A percentile compares a stretch with the other conserved stretches of the same genome.
Conservation (phyloP, 2,329 filamentous ascomycete genomes). For the Lachnellula occidentalis region DNA sequence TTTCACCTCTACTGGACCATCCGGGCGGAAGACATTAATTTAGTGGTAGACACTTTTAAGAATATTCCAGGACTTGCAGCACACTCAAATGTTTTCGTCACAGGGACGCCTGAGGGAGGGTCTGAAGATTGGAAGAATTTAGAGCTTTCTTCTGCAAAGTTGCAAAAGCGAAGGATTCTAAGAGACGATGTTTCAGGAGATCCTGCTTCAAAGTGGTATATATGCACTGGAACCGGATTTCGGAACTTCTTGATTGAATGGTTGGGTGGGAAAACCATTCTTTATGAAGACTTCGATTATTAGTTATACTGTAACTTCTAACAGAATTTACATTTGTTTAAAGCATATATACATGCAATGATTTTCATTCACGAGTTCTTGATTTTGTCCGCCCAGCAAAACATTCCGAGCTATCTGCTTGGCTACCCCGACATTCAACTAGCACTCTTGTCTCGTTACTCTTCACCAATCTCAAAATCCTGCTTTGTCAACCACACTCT, state of each 20-base stretch:
- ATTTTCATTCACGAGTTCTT: neutral
- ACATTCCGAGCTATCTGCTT: too few species aligned
- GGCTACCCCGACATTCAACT: too few species aligned
- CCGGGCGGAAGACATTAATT: conserved; percentile 51
- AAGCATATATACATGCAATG: neutral
- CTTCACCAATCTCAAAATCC: too few species aligned
- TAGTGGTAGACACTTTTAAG: conserved; percentile 56
- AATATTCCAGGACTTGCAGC: conserved; percentile 45
- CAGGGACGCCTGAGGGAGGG: conserved; percentile 37
- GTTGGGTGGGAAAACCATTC: conserved; percentile 40
- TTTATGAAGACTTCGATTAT: conserved; percentile 46
- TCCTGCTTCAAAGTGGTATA: conserved; percentile 45
- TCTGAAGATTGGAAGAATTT: conserved; percentile 26
- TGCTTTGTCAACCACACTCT: too few species aligned
- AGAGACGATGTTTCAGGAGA: conserved; percentile 40
- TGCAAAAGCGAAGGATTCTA: conserved; percentile 41
- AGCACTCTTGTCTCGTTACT: too few species aligned
- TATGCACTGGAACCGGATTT: conserved; percentile 50
- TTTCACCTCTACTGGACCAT: conserved; percentile 66
- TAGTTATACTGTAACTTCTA: conserved; percentile 4
- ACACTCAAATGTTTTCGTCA: conserved; percentile 59
- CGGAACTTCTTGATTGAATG: conserved; percentile 43
- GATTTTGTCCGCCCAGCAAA: too few species aligned
- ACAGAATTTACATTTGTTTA: neutral
- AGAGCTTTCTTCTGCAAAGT: conserved; percentile 25